Conservation (phyloP, 768 basidiomycete genomes). For the Lanmaoa rubissima region DNA sequence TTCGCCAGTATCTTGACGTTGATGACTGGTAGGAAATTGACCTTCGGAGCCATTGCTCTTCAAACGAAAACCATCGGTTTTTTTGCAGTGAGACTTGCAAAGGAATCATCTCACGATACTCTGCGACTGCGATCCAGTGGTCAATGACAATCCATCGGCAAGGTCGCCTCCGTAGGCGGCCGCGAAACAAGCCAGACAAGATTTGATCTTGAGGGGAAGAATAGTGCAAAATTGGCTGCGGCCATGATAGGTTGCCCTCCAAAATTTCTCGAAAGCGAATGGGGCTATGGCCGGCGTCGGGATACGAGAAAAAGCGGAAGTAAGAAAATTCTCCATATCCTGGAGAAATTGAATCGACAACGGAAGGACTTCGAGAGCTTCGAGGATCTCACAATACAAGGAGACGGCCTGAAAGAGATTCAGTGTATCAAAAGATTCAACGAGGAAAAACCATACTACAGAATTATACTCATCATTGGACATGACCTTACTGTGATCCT, state of each 20-base stretch:
- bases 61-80: slow-evolving; percentile 17
- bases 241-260: slow-evolving; percentile 55
- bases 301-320: slow-evolving; percentile 49
- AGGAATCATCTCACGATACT: slow-evolving; percentile 27
- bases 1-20: slow-evolving; percentile 9
- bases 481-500: slow-evolving; percentile 43
- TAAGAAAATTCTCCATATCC: slow-evolving; percentile 44
- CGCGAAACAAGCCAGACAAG: slow-evolving; percentile 44
- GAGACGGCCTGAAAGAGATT: slow-evolving; percentile 24
- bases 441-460: slow-evolving; percentile 38
- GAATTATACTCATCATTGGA: slow-evolving; percentile 44
- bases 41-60: slow-evolving; percentile 9
- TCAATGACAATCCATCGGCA: slow-evolving; percentile 41
- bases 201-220: slow-evolving; percentile 44
- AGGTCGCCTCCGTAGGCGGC: slow-evolving; percentile 50
- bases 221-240: slow-evolving; percentile 33
- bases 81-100: slow-evolving; percentile 7
- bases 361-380: slow-evolving; percentile 37
- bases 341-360: slow-evolving; percentile 42
- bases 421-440: not conserved
- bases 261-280: slow-evolving; percentile 53
- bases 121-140: slow-evolving; percentile 36
- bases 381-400: slow-evolving; percentile 47
- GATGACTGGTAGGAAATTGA: not conserved
- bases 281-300: slow-evolving; percentile 49